Conservation (phyloP, 306 rosid genomes). For the Dryas alaskensis region DNA sequence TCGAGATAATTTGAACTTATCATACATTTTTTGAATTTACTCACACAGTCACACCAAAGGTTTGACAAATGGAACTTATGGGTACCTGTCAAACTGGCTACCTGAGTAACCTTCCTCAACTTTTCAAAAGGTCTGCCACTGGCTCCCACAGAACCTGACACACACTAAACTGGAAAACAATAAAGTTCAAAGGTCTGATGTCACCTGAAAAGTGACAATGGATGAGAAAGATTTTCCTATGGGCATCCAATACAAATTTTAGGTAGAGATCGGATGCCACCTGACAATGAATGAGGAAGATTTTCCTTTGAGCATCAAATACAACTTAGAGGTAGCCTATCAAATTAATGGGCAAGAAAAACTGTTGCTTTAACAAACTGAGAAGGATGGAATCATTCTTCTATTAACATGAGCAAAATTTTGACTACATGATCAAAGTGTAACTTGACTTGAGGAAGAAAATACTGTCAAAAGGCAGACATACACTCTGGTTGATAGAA, state of each 20-base stretch:
- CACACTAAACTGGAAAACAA: not conserved
- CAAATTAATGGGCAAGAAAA: not conserved
- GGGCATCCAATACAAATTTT: not conserved
- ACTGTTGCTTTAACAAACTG: not conserved
- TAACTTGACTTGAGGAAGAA: not conserved
- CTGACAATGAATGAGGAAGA: not conserved
- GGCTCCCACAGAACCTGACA: not conserved
- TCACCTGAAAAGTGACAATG: not conserved
- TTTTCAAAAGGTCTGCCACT: not conserved
- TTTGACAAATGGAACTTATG: not conserved
- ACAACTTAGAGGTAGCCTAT: not conserved
- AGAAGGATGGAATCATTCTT: no score
- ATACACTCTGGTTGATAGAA: not conserved
- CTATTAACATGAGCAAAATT: not conserved
- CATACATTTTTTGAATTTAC: not conserved
- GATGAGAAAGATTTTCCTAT: not conserved
- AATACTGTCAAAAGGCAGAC: not conserved
- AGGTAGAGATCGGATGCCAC: not conserved
- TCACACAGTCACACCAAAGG: not conserved
- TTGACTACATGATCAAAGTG: not conserved
- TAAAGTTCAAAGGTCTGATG: not conserved
- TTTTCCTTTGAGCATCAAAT: not conserved
- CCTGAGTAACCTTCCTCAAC: not conserved
- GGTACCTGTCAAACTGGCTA: not conserved
- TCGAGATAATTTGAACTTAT: not conserved